Evolutionary conservation across 495 filamentous ascomycete species (phyloP).

Genomic region (Penicillium robsamsonii): DNA sequence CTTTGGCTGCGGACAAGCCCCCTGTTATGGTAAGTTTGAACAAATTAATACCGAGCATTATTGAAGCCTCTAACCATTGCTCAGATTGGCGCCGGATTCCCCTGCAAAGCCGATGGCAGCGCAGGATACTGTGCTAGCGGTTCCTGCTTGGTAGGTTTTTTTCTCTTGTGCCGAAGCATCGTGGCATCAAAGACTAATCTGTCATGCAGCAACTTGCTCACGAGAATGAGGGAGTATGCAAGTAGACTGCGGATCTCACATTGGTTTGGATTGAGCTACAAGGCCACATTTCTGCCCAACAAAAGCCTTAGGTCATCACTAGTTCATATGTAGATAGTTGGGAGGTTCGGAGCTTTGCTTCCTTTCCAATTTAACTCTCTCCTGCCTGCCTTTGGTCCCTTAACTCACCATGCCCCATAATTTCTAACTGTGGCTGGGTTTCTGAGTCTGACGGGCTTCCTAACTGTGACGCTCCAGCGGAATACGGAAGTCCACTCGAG

Average conservation of each 20-base stretch:
- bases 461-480: too few relatives aligned
- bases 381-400: too few relatives aligned
- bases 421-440: too few relatives aligned
- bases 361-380: too few relatives aligned
- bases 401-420: too few relatives aligned
- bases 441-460: too few relatives aligned
- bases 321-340: too few relatives aligned
- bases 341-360: too few relatives aligned
- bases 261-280: neutral
- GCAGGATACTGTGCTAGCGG: constrained; percentile 3
- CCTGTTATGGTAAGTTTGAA: neutral
- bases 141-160: neutral
- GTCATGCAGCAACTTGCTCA: neutral
- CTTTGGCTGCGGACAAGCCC: constrained; percentile 2
- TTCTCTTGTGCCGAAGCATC: too few relatives aligned
- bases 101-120: constrained; percentile 3
- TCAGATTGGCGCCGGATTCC: neutral
- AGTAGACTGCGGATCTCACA: neutral
- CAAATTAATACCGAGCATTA: neutral
- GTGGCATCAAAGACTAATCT: neutral
- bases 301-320: neutral
- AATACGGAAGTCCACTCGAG: too few relatives aligned
- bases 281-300: neutral
- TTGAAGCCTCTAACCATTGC: neutral
- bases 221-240: neutral